A percentile compares a stretch with the other conserved stretches of the same genome.
phyloP scores from a whole-genome alignment of 1,139 yeast species.

The Suhomyces bolitotheri region DNA sequence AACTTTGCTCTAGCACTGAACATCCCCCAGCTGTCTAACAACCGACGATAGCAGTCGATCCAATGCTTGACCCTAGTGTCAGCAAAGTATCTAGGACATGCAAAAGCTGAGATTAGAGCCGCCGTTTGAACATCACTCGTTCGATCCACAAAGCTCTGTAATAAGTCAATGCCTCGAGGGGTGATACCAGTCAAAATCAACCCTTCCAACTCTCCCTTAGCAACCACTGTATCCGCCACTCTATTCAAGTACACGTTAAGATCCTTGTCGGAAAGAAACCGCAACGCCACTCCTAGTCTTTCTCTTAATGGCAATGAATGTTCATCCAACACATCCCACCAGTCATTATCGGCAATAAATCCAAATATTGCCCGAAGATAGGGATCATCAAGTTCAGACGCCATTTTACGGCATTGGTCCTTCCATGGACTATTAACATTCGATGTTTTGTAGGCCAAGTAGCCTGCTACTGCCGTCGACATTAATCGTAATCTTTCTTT shows the following conservation, averaged over 20 bases:
- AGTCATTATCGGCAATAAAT: slow-evolving; percentile 88
- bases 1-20: slow-evolving; percentile 78
- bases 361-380: slow-evolving; percentile 91
- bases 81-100: slow-evolving; percentile 76
- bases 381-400: slow-evolving; percentile 85
- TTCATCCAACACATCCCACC: slow-evolving; percentile 96
- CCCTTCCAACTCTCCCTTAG: slow-evolving; percentile 87
- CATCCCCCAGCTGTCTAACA: slow-evolving; percentile 83
- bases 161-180: slow-evolving; percentile 72
- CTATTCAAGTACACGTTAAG: slow-evolving; percentile 65
- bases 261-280: slow-evolving; percentile 81
- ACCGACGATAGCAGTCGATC: slow-evolving; percentile 70
- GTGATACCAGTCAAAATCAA: slow-evolving; percentile 87
- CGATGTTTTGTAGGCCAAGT: slow-evolving; percentile 68
- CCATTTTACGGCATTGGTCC: slow-evolving; percentile 85
- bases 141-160: slow-evolving; percentile 85
- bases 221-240: slow-evolving; percentile 69
- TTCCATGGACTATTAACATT: slow-evolving; percentile 83
- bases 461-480: slow-evolving; percentile 95
- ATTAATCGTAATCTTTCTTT: slow-evolving; percentile 69
- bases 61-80: slow-evolving; percentile 75
- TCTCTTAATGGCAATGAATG: slow-evolving; percentile 85
- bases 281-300: slow-evolving; percentile 82
- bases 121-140: slow-evolving; percentile 95
- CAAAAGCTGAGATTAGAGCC: slow-evolving; percentile 74